Evolutionary conservation across 305 asterid species (phyloP), one percentile per base, ranked within the genome.

Genomic region (Rubia tinctorum): DNA sequence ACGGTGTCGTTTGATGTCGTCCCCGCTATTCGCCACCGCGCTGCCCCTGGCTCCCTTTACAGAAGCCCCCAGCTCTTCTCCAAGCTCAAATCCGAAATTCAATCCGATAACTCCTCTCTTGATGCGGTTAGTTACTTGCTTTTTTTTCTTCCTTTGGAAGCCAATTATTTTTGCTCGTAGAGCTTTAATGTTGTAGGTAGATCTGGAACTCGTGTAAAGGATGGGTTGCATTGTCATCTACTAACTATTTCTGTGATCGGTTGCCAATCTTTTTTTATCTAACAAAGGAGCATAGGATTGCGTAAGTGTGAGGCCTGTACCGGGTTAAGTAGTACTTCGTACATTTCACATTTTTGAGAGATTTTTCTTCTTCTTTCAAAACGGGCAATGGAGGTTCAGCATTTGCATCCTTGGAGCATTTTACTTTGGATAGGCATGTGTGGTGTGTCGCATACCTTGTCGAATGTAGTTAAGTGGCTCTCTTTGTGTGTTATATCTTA

Each of bases 1-100:
- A 91, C 97, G 68, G 93, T 93, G 71, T 87, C 96, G 75, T 89
- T 93, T 74, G 97, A 93, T 81, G 91, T 79, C 37, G 95, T 81
- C 11, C 93, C 96, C 9, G 83, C 73, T 0, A 82, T 87, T 47
- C 77, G 71, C 30, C 91, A 81, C 64, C 83, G 87, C 69, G 74
- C 82, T 25, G 81, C 92, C 13, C 88, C 93, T 4, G 98, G 98
- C 9, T 89, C 98, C 37, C 80, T 93, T 42, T 93, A 93, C 70
- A 83, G 94, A 68, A 91, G 97, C 86, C 96, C 97, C 0, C 91
- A 89, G 78, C 76, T 93, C 18, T 93, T 86, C 63, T 83, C 80
- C 0, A 91, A 86, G 83, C 87, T 93, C 76, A 88, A 83, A 17
- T 80, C 81, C 8, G 92, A 89, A 60, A 88, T 93, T 90, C 88